phyloP scores from a whole-genome alignment of 805 yeast genomes.

The Zygoascus ofunaensis region DNA sequence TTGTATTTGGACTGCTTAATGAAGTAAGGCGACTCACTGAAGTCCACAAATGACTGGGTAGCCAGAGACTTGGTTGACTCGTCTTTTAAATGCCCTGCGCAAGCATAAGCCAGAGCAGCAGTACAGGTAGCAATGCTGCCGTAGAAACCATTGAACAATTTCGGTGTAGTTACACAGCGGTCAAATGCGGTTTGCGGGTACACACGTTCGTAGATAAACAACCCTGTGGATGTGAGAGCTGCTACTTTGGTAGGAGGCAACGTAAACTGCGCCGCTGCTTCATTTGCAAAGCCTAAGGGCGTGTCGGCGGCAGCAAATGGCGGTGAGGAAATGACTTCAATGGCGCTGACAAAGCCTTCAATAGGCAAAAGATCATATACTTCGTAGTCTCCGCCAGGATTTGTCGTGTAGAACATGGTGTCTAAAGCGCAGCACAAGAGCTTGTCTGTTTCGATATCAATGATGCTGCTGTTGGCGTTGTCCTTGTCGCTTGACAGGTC shows the following conservation, averaged over 20 bases:
- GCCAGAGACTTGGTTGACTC: slow-evolving; percentile 31
- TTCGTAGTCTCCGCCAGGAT: slow-evolving; percentile 2
- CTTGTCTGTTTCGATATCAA: no score
- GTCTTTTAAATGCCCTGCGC: slow-evolving; percentile 33
- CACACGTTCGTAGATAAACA: slow-evolving; percentile 65
- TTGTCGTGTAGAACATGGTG: neutral
- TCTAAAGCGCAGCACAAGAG: slow-evolving; percentile 2
- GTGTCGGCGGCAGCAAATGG: slow-evolving; percentile 61
- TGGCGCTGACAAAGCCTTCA: slow-evolving; percentile 57
- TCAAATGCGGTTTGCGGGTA: slow-evolving; percentile 75
- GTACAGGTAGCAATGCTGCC: slow-evolving; percentile 89
- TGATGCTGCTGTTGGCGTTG: no score
- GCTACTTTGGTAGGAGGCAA: slow-evolving; percentile 63
- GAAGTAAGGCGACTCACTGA: slow-evolving; percentile 26
- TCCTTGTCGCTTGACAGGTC: no score
- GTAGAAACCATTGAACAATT: slow-evolving; percentile 63
- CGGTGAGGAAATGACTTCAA: slow-evolving; percentile 54
- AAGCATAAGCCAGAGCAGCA: slow-evolving; percentile 73
- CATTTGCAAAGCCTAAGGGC: slow-evolving; percentile 78
- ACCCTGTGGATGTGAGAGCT: slow-evolving; percentile 69
- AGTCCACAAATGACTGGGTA: slow-evolving; percentile 23
- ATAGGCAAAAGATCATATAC: slow-evolving; percentile 34
- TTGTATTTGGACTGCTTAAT: neutral
- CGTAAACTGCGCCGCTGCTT: slow-evolving; percentile 77
- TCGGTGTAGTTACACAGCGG: slow-evolving; percentile 54